Base-by-base conservation (phyloP, 2,329 filamentous ascomycete species). In the Sporothrix euskadiensis region DNA sequence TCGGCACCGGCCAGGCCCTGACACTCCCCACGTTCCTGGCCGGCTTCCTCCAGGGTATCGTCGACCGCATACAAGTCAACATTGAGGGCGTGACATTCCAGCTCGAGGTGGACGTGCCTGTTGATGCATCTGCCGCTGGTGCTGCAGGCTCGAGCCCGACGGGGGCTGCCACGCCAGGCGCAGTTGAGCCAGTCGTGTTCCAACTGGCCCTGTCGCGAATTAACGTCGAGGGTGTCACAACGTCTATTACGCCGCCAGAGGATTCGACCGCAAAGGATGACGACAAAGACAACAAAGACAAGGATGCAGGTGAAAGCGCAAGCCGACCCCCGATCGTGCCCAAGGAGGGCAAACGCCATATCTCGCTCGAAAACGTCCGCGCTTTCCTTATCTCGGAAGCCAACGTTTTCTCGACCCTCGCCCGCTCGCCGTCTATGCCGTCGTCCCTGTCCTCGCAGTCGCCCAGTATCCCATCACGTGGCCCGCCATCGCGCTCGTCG, bases 1-100 rank as follows among this genome's bases (percentile, higher is more conserved):
- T 89, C 4, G 92, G 92, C n/a, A 93, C 91, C 30, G 92, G 92
- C 1, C 88, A 92, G 76, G 83, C 88, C 0, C 83, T 94, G 44
- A 90, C 89, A 1, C 83, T 95, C 4, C 92, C 92, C 6, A 84
- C 83, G 0, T 93, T 94, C 76, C 83, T 96, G 65, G 88, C 90
- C 57, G 88, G 88, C 76, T 93, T 94, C 76, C 81, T 95, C 6
- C 90, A 94, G 76, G 91, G 92, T 41, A 89, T 94, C 68, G 83
- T 91, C 35, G 92, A 96, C 80, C 87, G 92, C 63, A 85, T 91
- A 72, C 88, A 92, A 78, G 82, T 95, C 35, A 85, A 84, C 69
- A 88, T 95, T 73, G 87, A 86, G 69, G 86, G 88, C 35, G 86
- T 95, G 73, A 86, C 85, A 12, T 86, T 94, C 75, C 88, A 90